Base-by-base conservation (phyloP, 2,329 filamentous ascomycete species). In the Basipetospora chlamydospora region DNA sequence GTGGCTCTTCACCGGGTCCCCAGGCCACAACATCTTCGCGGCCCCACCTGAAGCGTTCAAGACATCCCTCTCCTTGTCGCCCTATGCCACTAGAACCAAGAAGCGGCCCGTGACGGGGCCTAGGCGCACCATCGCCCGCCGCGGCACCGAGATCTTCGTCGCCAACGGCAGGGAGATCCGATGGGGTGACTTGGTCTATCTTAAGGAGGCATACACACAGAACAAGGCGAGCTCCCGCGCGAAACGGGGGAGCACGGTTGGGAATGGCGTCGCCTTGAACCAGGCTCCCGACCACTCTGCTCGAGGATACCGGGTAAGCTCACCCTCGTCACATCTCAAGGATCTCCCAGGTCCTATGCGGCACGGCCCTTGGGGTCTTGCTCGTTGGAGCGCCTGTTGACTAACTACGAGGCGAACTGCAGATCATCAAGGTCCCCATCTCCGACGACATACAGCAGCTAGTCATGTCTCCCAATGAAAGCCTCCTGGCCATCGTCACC, bases 161-260 rank as follows among this genome's bases (percentile, higher is more conserved):
- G 87, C 86, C 15, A 77, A 81, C 28, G 87, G 87, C 33, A 87
- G 80, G 47, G 84, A 96, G 56, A 80, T 98, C 42, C 72, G 87
- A 55, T 98, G 90, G 86, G 79, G 82, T 8, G 84, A 94, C 57
- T 60, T 98, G 38, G 73, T 76, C 35, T 73, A 78, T 41, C 56
- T 96, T 49, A 93, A 92, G 61, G 81, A 77, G 42, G 59, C 58
- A 37, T 46, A 50, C 13, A 45, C 41, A 8, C 29, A 42, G 28
- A 39, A 36, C 23, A 49, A 40, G 37, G 49, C 33, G 42, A 41
- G 26, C 39, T 33, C 28, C 29, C 35, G 23, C 39, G 37, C 25
- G 23, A 39, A 37, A 21, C 55, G 69, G 46, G 72, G 71, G 53
- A 58, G 58, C 35, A 67, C 73, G 44, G 58, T n/a, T n/a, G n/a